A percentile compares a stretch with the other conserved stretches of the same genome.
phyloP scores from a whole-genome alignment of 208 protist species.

The Leishmania tropica region DNA sequence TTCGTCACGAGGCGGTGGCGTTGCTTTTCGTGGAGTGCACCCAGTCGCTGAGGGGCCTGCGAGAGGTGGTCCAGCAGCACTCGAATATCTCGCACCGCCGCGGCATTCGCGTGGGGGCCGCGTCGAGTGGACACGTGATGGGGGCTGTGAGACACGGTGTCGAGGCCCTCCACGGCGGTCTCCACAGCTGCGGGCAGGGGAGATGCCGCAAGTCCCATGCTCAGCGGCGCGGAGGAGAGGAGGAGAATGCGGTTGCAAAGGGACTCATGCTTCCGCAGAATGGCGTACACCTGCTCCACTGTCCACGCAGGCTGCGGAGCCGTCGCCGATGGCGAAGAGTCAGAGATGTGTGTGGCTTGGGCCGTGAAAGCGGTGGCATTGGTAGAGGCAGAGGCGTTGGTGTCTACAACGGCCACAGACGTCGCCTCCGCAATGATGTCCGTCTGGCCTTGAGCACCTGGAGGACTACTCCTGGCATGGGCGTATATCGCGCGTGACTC shows the following conservation, averaged over 20 bases:
- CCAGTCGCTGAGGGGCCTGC: slow-evolving; percentile 18
- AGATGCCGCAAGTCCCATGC: background rate
- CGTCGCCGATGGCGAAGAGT: background rate
- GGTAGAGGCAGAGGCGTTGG: background rate
- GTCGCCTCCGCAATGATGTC: background rate
- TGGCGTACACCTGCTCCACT: slow-evolving; percentile 18
- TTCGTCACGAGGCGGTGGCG: slow-evolving; percentile 24
- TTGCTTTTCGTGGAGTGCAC: slow-evolving; percentile 14
- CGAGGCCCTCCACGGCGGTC: background rate
- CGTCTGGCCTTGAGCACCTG: background rate
- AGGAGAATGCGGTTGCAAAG: slow-evolving; percentile 14
- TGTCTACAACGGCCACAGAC: background rate
- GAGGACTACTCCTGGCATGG: background rate
- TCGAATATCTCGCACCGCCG: slow-evolving; percentile 12
- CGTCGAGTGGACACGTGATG: background rate
- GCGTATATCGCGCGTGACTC: background rate
- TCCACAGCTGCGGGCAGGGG: background rate
- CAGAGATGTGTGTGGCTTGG: background rate
- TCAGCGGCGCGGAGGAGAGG: slow-evolving; percentile 11
- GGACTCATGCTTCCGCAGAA: slow-evolving; percentile 9
- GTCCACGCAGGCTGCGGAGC: slow-evolving; percentile 4
- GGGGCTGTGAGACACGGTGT: background rate
- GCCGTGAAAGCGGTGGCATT: background rate
- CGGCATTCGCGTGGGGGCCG: background rate
- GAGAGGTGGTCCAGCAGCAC: slow-evolving; percentile 19